Base-by-base conservation (phyloP, 441 rosid genomes). In the Macaranga tanarius region DNA sequence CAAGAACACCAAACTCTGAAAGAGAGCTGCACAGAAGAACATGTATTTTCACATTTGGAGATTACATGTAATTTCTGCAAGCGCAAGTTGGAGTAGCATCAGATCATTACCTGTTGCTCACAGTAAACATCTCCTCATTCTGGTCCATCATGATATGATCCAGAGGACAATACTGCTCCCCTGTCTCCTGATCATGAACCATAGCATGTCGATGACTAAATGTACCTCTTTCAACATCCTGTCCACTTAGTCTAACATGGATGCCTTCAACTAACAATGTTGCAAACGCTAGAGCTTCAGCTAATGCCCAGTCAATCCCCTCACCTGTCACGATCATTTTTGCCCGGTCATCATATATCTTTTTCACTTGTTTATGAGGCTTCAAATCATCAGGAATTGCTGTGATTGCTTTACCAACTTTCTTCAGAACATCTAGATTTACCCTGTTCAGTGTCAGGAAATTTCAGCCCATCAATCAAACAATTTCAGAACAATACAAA, bases 141-240 rank as follows among this genome's bases (percentile, higher is more conserved):
- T 96, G 99, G 75, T 93, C 89, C 77, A 86, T 86, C 73, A 87
- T 75, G 63, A 93, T 85, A 79, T 93, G 90, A 72, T 93, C 98
- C 51, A 96, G 87, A 67, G 99, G 98, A 75, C 96, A 96, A 77
- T 96, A 96, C 81, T 85, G 68, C 73, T 87, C 84, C 79, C 99
- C 97, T 0, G 94, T 86, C 75, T 92, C 97, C 72, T 96, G 99
- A 85, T 93, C 97, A 72, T 96, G 98, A 81, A 93, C 28, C 20
- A 92, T 88, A 5, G 99, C 78, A 83, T 93, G 99, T 40, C 99
- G 87, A 75, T 96, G 97, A 81, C 97, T 96, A 78, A 90, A 96
- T 50, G 99, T 96, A 76, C 98, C 99, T 82, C 99, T 84, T 84
- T 96, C 97, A 16, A 96, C 99, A 84, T 96, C 99, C 82, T 96